Base-by-base conservation (phyloP, 495 filamentous ascomycete genomes). In the Podospora didyma region DNA sequence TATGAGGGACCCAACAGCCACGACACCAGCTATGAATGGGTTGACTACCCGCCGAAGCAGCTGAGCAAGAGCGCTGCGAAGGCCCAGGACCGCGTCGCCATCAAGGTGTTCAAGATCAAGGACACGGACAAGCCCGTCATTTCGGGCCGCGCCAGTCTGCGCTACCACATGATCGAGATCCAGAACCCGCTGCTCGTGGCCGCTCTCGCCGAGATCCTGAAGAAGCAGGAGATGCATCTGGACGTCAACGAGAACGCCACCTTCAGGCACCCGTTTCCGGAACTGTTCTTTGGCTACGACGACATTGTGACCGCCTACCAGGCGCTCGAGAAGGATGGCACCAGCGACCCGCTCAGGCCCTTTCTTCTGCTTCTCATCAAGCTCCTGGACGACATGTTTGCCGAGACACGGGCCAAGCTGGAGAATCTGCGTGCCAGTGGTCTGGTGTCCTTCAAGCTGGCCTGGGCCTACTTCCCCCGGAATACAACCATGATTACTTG, bases 71-170 rank as follows among this genome's bases (percentile, higher is more conserved):
- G 61, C 53, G 62, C 61, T 2, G 65, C 65, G 46, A 69, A 67
- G 49, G 64, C 64, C 14, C 63, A 76, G 50, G 60, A 67, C 54
- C 62, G 67, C 22, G 70, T 71, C 22, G 72, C 72, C 49, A 70
- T 76, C 59, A 69, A 66, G 51, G 64, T 75, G 26, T 75, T 59
- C 69, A 74, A 73, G 60, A 51, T 69, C 57, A 72, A 70, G 54
- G 72, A 76, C 56, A 41, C 22, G 11, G 56, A 59, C 10, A 68
- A 73, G 61, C 59, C 62, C 28, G 63, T 66, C 46, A 64, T 73
- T 44, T 61, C 60, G 10, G 73, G 73, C 31, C 54, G 58, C 26
- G 62, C 53, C 24, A 58, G 61, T 12, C 60, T 76, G 20, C 70
- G 64, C 17, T 65, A 69, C 50, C 61, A 71, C 58, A 57, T 56